Evolutionary conservation across 2,329 filamentous ascomycete species (phyloP).

Genomic region (Immersiporthe knoxdaviesiana): DNA sequence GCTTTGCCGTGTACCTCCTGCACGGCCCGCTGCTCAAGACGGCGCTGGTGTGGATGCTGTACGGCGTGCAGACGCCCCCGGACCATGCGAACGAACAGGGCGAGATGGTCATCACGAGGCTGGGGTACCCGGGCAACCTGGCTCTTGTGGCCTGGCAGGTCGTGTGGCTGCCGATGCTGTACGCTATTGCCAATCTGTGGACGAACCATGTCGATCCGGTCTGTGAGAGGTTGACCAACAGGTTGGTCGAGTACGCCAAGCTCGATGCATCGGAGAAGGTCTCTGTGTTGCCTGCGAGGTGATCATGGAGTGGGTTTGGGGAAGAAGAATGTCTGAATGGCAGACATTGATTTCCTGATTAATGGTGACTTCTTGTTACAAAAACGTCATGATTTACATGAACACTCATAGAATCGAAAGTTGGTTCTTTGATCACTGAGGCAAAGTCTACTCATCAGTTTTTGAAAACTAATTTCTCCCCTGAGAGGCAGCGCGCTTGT

Average conservation of each 20-base stretch:
- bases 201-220: constrained; percentile 57
- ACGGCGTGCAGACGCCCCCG: constrained; percentile 46
- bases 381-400: too few species aligned
- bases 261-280: constrained; percentile 32
- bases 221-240: constrained; percentile 50
- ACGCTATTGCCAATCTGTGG: constrained; percentile 53
- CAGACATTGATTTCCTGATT: too few species aligned
- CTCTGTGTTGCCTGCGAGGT: constrained; percentile 14
- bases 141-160: constrained; percentile 45
- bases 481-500: background rate
- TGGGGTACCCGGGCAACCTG: constrained; percentile 42
- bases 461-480: background rate
- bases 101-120: constrained; percentile 37
- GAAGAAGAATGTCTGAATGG: background rate
- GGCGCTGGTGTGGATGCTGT: constrained; percentile 64
- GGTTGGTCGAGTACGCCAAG: constrained; percentile 33
- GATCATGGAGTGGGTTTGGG: background rate
- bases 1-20: constrained; percentile 66
- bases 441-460: background rate
- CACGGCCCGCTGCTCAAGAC: constrained; percentile 65
- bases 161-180: constrained; percentile 52
- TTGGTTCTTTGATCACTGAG: background rate
- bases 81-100: constrained; percentile 43
- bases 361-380: too few species aligned
- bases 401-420: background rate